Conservation (phyloP, 805 yeast genomes). For the Hanseniaspora singularis region DNA sequence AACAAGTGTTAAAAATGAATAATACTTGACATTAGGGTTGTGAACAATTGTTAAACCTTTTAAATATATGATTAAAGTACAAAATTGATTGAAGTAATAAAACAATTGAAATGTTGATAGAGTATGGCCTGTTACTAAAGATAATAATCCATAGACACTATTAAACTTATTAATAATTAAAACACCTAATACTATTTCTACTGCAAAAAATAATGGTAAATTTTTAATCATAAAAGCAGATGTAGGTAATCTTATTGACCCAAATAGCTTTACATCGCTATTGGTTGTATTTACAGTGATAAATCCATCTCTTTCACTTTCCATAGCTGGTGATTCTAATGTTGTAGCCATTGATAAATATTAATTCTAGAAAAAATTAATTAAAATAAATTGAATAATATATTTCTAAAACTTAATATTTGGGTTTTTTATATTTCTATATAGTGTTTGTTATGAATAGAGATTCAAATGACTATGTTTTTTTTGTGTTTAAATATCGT, state of each 20-base stretch:
- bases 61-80: slow-evolving; percentile 52
- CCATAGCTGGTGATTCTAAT: not conserved
- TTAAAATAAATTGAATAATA: no score
- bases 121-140: slow-evolving; percentile 71
- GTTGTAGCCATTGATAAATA: not conserved
- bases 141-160: slow-evolving; percentile 75
- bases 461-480: no score
- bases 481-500: no score
- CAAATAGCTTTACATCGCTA: slow-evolving; percentile 5
- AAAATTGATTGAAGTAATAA: slow-evolving; percentile 53
- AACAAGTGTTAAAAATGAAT: slow-evolving; percentile 50
- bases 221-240: slow-evolving; percentile 49
- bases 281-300: not conserved
- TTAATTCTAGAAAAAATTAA: no score
- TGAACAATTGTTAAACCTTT: slow-evolving; percentile 43
- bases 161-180: slow-evolving; percentile 79
- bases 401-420: no score
- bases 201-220: slow-evolving; percentile 76
- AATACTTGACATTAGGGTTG: slow-evolving; percentile 45
- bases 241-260: slow-evolving; percentile 9
- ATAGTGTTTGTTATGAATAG: no score
- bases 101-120: slow-evolving; percentile 57
- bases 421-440: no score
- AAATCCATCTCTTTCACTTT: not conserved
- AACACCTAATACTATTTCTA: slow-evolving; percentile 63